These are phyloP conservation scores for Boletus fagicola DNA, from an alignment of 768 basidiomycete genomes.

Conservation along the genomic window DNA sequence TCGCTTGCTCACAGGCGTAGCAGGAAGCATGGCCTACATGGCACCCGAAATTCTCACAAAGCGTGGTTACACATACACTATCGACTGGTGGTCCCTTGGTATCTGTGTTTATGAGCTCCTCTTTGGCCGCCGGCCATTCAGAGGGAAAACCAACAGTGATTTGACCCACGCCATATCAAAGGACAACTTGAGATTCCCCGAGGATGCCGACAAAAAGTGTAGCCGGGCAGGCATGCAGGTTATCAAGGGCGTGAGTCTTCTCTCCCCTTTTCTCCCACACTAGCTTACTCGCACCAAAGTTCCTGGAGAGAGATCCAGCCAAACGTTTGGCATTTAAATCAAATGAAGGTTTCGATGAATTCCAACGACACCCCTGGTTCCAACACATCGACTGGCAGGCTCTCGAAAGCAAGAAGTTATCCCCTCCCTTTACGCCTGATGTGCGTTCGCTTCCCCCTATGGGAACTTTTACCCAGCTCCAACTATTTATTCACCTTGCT, in stretches of 20 bases:
- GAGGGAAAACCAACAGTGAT: constrained; percentile 90
- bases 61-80: constrained; percentile 89
- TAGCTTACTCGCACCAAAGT: constrained; percentile 41
- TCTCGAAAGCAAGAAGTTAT: constrained; percentile 70
- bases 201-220: constrained; percentile 79
- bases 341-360: constrained; percentile 75
- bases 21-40: constrained; percentile 99
- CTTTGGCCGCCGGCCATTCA: constrained; percentile 88
- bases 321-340: constrained; percentile 83
- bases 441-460: constrained; percentile 40
- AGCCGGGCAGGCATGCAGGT: constrained; percentile 75
- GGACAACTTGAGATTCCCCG: constrained; percentile 86
- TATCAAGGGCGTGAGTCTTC: constrained; percentile 66
- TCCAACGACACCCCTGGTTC: constrained; percentile 87
- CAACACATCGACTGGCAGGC: constrained; percentile 84
- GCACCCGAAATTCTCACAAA: constrained; percentile 88
- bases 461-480: not conserved
- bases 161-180: constrained; percentile 90
- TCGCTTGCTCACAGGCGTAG: constrained; percentile 81
- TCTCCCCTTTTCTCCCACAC: constrained; percentile 13
- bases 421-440: constrained; percentile 88
- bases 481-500: not conserved
- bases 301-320: constrained; percentile 81
- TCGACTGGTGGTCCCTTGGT: constrained; percentile 98
- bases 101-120: constrained; percentile 91